Conservation (phyloP, 495 filamentous ascomycete genomes). For the Penicillium ochrochloron region DNA sequence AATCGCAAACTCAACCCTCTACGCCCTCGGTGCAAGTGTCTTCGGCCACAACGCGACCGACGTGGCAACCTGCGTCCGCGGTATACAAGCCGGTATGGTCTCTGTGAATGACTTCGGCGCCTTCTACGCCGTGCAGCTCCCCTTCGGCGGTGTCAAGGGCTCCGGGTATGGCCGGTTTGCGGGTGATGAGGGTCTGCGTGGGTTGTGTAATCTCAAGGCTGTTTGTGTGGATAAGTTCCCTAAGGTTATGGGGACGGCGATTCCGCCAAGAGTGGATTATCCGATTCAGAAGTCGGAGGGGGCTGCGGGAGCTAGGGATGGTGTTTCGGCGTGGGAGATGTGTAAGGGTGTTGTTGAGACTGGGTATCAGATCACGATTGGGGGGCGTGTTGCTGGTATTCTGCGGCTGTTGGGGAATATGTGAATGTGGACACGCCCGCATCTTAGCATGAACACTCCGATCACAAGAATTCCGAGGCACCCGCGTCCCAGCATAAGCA, state of each 20-base stretch:
- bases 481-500: too few relatives aligned
- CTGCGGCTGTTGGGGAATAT: conserved; percentile 52
- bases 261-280: conserved; percentile 80
- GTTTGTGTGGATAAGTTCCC: conserved; percentile 77
- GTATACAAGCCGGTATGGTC: conserved; percentile 85
- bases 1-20: conserved; percentile 77
- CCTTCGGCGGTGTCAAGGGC: conserved; percentile 86
- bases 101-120: conserved; percentile 92
- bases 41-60: conserved; percentile 63
- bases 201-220: conserved; percentile 83
- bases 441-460: too few relatives aligned
- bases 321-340: conserved; percentile 59
- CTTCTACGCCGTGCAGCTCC: conserved; percentile 89
- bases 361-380: conserved; percentile 60
- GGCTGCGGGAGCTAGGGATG: conserved; percentile 51
- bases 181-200: conserved; percentile 83
- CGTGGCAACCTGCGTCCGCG: conserved; percentile 63
- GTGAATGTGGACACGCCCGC: conserved; percentile 18
- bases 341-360: conserved; percentile 65
- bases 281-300: conserved; percentile 62
- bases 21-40: conserved; percentile 80
- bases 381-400: conserved; percentile 53
- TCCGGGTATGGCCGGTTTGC: conserved; percentile 94
- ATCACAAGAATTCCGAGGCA: too few relatives aligned
- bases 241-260: conserved; percentile 64